phyloP scores from a whole-genome alignment of 2,329 filamentous ascomycete species.

The Epichloe glyceriae region DNA sequence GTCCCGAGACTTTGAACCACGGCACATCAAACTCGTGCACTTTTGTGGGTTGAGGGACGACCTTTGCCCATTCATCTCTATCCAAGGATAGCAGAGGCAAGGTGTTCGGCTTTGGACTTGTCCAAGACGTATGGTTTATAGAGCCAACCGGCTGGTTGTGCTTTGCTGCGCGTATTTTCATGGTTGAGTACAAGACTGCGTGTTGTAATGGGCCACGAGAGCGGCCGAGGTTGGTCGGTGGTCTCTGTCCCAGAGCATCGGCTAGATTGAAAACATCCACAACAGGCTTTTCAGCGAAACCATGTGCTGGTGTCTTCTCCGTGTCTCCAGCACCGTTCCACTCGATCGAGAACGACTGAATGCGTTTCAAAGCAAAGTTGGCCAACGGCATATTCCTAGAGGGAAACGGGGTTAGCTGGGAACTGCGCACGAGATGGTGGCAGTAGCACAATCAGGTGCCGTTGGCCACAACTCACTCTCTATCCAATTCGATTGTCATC shows the following conservation, averaged over 20 bases:
- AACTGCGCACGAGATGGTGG: background rate
- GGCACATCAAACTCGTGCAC: slow-evolving; percentile 9
- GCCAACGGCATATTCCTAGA: slow-evolving; percentile 11
- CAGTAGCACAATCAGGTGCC: background rate
- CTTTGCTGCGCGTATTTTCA: slow-evolving; percentile 9
- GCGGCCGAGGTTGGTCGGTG: background rate
- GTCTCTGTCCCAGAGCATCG: background rate
- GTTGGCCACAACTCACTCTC: slow-evolving; percentile 5
- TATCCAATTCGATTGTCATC: slow-evolving; percentile 7
- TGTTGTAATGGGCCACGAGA: slow-evolving; percentile 4
- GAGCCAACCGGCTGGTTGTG: slow-evolving; percentile 12
- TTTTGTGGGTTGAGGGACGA: slow-evolving; percentile 8
- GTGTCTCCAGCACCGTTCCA: background rate
- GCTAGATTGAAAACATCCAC: slow-evolving; percentile 1
- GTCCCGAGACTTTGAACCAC: slow-evolving; percentile 7
- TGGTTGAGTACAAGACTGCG: slow-evolving; percentile 10
- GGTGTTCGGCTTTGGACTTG: slow-evolving; percentile 2
- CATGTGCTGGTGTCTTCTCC: background rate
- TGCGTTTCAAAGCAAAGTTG: slow-evolving; percentile 10
- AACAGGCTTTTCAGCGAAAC: background rate
- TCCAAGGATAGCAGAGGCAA: slow-evolving; percentile 9
- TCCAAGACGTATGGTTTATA: slow-evolving; percentile 12
- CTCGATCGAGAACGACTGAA: slow-evolving; percentile 9
- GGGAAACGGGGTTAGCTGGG: background rate
- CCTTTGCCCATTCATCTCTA: slow-evolving; percentile 6